Percentiles rank a stretch among this genome's conserved stretches.
These are phyloP conservation scores for Odonthalia washingtoniensis DNA, from an alignment of 31 red algal species.

Conservation along the genomic window DNA sequence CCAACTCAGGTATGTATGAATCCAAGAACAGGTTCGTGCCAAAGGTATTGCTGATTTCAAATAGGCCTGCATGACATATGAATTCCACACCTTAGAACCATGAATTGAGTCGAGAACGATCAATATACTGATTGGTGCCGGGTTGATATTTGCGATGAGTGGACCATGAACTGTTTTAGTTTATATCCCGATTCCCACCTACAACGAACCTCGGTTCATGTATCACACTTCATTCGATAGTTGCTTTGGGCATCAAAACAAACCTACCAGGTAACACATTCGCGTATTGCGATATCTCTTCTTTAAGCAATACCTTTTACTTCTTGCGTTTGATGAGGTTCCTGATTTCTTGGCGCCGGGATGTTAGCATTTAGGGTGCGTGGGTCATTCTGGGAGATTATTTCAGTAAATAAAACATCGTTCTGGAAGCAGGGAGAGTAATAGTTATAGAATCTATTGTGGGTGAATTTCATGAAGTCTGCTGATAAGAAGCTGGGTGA, in stretches of 20 bases:
- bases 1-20: constrained; percentile 43
- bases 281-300: constrained; percentile 43
- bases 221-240: constrained; percentile 16
- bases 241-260: constrained; percentile 40
- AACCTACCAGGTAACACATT: constrained; percentile 52
- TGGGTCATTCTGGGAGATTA: constrained; percentile 27
- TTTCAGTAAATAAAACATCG: constrained; percentile 47
- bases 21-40: constrained; percentile 29
- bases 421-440: neutral
- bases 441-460: neutral
- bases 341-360: neutral
- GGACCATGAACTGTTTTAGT: constrained; percentile 50
- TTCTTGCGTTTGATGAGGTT: no score
- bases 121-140: constrained; percentile 10
- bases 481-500: constrained; percentile 11
- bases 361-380: constrained; percentile 3
- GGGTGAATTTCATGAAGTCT: constrained; percentile 13
- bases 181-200: constrained; percentile 20
- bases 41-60: constrained; percentile 43
- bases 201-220: constrained; percentile 47
- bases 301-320: constrained; percentile 21
- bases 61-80: constrained; percentile 52
- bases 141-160: constrained; percentile 35
- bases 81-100: constrained; percentile 36
- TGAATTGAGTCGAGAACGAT: constrained; percentile 14